A percentile compares a stretch with the other conserved stretches of the same genome.
Evolutionary conservation across 2,329 filamentous ascomycete species (phyloP).

Genomic region (Epicoccum nigrum): DNA sequence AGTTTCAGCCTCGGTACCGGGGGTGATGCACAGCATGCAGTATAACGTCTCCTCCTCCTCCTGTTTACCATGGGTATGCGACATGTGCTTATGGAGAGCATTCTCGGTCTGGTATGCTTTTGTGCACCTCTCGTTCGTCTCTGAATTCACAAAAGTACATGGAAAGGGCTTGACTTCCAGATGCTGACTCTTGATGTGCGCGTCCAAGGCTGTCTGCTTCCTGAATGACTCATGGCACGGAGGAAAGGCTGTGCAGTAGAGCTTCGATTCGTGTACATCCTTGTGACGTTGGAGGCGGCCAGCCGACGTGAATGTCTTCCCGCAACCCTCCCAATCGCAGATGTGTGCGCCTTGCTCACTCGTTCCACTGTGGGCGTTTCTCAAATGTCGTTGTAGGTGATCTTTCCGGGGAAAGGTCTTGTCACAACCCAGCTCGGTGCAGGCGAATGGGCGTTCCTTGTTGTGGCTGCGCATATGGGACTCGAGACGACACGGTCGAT

Average conservation of each 20-base stretch:
- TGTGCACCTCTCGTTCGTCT: constrained; percentile 63
- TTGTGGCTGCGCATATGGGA: constrained; percentile 82
- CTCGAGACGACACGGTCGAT: constrained; percentile 79
- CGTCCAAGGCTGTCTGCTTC: constrained; percentile 84
- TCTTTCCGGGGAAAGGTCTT: constrained; percentile 88
- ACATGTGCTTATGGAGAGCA: constrained; percentile 73
- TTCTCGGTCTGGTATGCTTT: constrained; percentile 75
- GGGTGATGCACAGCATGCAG: constrained; percentile 71
- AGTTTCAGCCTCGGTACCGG: constrained; percentile 42
- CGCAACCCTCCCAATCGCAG: constrained; percentile 75
- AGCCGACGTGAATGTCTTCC: constrained; percentile 80
- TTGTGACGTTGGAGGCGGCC: constrained; percentile 78
- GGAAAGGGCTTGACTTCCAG: constrained; percentile 72
- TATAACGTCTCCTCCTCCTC: constrained; percentile 62
- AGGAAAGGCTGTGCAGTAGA: constrained; percentile 73
- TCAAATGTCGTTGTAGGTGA: constrained; percentile 84
- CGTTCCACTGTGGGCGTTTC: constrained; percentile 71
- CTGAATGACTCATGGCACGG: constrained; percentile 80
- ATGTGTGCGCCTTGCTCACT: constrained; percentile 68
- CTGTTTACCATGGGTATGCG: constrained; percentile 70
- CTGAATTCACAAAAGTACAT: constrained; percentile 66
- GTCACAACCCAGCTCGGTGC: constrained; percentile 71
- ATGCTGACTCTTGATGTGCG: constrained; percentile 80
- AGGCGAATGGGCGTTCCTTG: constrained; percentile 80
- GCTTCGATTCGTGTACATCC: constrained; percentile 77